A percentile compares a stretch with the other conserved stretches of the same genome.
Conservation (phyloP, 2,329 filamentous ascomycete genomes). For the Fusarium virguliforme region DNA sequence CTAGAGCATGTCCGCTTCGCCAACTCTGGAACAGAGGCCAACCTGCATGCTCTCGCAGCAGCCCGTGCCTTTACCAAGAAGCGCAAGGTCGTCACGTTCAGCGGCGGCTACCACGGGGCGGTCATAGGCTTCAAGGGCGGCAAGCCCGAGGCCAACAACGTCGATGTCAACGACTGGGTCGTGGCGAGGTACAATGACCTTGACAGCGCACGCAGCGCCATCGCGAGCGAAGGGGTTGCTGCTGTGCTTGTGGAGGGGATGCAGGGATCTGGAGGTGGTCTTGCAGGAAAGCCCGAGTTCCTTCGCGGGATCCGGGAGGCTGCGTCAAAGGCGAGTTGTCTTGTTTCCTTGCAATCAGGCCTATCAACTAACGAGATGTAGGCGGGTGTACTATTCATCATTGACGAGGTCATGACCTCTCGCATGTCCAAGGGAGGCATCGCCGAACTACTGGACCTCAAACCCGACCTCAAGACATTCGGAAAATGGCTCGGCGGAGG, state of each 20-base stretch:
- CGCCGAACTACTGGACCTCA: constrained; percentile 60
- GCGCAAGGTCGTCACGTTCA: constrained; percentile 67
- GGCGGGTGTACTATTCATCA: constrained; percentile 72
- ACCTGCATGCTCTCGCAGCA: constrained; percentile 70
- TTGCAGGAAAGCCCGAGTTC: constrained; percentile 67
- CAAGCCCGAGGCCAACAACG: constrained; percentile 60
- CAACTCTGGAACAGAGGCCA: constrained; percentile 78
- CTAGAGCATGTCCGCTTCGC: constrained; percentile 73
- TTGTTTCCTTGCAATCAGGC: not conserved
- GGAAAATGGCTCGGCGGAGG: constrained; percentile 80
- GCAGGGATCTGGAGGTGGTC: constrained; percentile 75
- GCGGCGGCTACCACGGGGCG: constrained; percentile 61
- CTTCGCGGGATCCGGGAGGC: constrained; percentile 65
- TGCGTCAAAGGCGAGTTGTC: constrained; percentile 56
- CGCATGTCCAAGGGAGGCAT: constrained; percentile 69
- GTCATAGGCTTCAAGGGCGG: constrained; percentile 57
- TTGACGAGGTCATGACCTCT: constrained; percentile 82
- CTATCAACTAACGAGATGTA: constrained; percentile 36
- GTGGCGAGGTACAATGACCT: constrained; percentile 75
- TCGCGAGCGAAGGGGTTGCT: constrained; percentile 67
- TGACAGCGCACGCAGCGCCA: constrained; percentile 60
- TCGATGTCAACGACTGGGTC: constrained; percentile 70
- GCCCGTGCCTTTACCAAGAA: constrained; percentile 65
- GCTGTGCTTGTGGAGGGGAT: constrained; percentile 78
- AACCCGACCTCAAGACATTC: constrained; percentile 74